Base-by-base conservation (phyloP, 2,329 filamentous ascomycete species). In the Hymenoscyphus scutula region DNA sequence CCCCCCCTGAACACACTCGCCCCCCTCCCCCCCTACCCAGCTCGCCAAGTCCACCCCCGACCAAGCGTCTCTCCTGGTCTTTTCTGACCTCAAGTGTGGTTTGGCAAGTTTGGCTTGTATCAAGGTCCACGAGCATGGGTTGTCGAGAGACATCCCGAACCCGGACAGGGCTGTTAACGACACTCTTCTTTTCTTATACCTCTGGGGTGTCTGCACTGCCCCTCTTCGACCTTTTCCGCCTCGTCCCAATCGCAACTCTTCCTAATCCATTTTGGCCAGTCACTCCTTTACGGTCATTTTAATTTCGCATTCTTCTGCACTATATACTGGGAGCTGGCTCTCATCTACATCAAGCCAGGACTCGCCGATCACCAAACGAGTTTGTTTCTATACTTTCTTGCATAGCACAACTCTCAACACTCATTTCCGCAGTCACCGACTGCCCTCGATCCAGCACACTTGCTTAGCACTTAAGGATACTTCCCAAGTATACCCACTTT, bases 281-380 rank as follows among this genome's bases (percentile, higher is more conserved):
- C 81, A 74, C 79, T 83, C 80, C 78, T 81, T 83, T 79, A 74
- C 65, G 68, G 63, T 66, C 66, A 70, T 74, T 74, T 51, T 76
- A 76, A 77, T 76, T 75, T 75, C 75, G 73, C 74, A 74, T 77
- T 75, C 74, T 72, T 74, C 73, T 76, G 74, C 74, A 77, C 76
- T 79, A 79, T 79, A 79, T 73, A 76, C 79, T 79, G 79, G 77
- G 81, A 84, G 81, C 81, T 82, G 81, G 82, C 77, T 82, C 81
- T 83, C 79, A 81, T 76, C 75, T 75, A 75, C 76, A 74, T 73
- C 73, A 75, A 77, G 75, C 71, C 71, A 68, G 71, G 69, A 69
- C 67, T 67, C 71, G 71, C 67, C 65, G 69, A 74, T 72, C 71
- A 64, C 64, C 71, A 75, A 79, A 78, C 77, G 77, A 78, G 78